Evolutionary conservation across 768 basidiomycete genomes (phyloP).

Genomic region (Leucocoprinus sp.): DNA sequence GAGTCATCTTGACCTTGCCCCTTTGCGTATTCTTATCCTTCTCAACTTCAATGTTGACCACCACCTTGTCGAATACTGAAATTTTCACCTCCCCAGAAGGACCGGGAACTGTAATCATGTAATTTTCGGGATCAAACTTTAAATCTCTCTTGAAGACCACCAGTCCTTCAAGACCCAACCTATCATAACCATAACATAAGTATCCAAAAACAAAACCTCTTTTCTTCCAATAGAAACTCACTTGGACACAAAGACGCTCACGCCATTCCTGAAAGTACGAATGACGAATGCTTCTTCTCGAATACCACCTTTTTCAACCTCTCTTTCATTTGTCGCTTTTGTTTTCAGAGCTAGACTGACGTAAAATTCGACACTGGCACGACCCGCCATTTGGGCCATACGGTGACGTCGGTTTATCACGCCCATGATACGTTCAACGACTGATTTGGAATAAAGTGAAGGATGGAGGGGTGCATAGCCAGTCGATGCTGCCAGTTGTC

Average conservation of each 20-base stretch:
- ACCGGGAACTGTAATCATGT: slow-evolving; percentile 66
- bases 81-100: slow-evolving; percentile 44
- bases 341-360: slow-evolving; percentile 87
- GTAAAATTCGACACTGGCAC: slow-evolving; percentile 97
- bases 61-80: slow-evolving; percentile 90
- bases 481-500: slow-evolving; percentile 89
- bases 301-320: slow-evolving; percentile 33
- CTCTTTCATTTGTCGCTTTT: slow-evolving; percentile 52
- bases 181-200: slow-evolving; percentile 21
- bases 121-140: slow-evolving; percentile 87
- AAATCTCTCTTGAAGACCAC: slow-evolving; percentile 90
- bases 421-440: slow-evolving; percentile 80
- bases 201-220: too few species aligned
- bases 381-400: slow-evolving; percentile 95
- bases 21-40: slow-evolving; percentile 93
- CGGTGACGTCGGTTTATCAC: slow-evolving; percentile 89
- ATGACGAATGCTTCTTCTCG: slow-evolving; percentile 89
- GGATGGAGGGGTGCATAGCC: slow-evolving; percentile 77
- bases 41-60: slow-evolving; percentile 85
- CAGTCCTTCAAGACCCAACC: slow-evolving; percentile 89
- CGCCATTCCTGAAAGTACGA: slow-evolving; percentile 86
- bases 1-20: slow-evolving; percentile 80
- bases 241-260: slow-evolving; percentile 96
- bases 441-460: slow-evolving; percentile 77
- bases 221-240: slow-evolving; percentile 35